Evolutionary conservation across 306 rosid genomes (phyloP).

Genomic region (Senna siamea): DNA sequence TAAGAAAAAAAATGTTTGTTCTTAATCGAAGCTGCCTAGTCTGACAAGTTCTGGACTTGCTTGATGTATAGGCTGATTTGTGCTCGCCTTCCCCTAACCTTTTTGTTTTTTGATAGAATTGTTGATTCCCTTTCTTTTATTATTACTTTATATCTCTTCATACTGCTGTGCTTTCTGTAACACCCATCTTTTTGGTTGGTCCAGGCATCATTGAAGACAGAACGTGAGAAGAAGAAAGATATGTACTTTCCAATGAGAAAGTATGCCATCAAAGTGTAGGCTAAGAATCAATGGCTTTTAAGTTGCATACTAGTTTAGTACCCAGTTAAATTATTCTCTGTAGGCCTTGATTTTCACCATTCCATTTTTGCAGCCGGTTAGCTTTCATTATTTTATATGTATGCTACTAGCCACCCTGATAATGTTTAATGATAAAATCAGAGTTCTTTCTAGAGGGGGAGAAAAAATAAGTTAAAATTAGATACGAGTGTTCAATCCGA

Average conservation of each 20-base stretch:
- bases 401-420: neutral
- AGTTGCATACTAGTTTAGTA: neutral
- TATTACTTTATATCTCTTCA: neutral
- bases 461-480: too few relatives aligned
- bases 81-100: neutral
- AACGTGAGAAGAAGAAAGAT: slow-evolving; percentile 81
- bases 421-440: neutral
- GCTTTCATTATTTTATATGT: neutral
- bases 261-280: slow-evolving; percentile 86
- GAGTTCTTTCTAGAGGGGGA: neutral
- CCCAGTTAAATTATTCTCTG: neutral
- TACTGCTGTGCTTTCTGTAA: slow-evolving; percentile 16
- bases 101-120: neutral
- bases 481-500: too few relatives aligned
- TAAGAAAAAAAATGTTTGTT: neutral
- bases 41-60: neutral
- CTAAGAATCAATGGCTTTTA: slow-evolving; percentile 10
- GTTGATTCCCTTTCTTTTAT: neutral
- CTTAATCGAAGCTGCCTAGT: neutral
- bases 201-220: slow-evolving; percentile 81
- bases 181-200: neutral
- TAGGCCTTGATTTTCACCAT: neutral
- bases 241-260: slow-evolving; percentile 78
- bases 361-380: slow-evolving; percentile 3
- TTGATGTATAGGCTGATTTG: neutral